These are phyloP conservation scores for Solanum virginianum DNA, from an alignment of 257 asterid genomes.

Conservation along the genomic window DNA sequence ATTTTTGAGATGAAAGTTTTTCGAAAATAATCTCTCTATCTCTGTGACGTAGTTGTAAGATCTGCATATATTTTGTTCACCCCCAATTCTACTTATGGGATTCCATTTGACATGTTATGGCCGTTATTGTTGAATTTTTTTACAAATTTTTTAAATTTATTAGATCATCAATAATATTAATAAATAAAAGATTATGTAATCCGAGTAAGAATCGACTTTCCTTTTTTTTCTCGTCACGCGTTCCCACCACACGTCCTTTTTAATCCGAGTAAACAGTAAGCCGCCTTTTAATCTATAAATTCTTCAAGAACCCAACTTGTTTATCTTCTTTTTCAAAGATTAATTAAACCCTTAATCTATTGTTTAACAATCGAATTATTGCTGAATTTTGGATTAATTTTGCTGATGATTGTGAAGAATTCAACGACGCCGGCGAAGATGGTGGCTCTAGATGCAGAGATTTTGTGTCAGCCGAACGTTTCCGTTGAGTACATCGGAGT, in stretches of 20 bases:
- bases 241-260: background rate
- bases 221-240: background rate
- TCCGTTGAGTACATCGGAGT: constrained; percentile 23
- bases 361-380: background rate
- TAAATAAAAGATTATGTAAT: background rate
- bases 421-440: constrained; percentile 13
- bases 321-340: background rate
- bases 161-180: no score
- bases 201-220: background rate
- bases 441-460: constrained; percentile 4
- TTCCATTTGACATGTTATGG: no score
- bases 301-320: background rate
- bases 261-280: background rate
- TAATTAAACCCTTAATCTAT: background rate
- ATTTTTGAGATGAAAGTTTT: no score
- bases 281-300: background rate
- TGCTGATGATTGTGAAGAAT: background rate
- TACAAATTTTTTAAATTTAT: no score
- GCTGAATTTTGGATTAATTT: background rate
- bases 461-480: constrained; percentile 11
- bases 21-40: no score
- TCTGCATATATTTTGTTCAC: no score
- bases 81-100: no score
- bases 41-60: no score
- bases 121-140: no score